Percentiles rank a stretch among this genome's conserved stretches.
phyloP scores from a whole-genome alignment of 2,329 filamentous ascomycete genomes.

The Sphaerostilbella broomeana region DNA sequence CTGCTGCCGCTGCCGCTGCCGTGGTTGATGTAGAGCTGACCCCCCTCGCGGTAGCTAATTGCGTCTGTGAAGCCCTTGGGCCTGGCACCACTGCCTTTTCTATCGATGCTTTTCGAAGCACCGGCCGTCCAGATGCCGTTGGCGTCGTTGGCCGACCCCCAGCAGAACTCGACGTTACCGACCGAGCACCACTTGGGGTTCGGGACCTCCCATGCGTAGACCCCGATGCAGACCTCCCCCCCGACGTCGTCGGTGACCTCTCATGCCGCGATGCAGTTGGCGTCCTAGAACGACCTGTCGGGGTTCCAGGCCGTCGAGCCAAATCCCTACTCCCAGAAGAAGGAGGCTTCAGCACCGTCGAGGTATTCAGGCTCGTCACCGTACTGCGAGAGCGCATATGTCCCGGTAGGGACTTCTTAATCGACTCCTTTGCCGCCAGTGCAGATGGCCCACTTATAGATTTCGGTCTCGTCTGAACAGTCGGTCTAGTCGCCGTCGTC shows the following conservation, averaged over 20 bases:
- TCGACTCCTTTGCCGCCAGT: constrained; percentile 1
- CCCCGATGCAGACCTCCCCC: too few species aligned
- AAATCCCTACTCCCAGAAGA: constrained; percentile 20
- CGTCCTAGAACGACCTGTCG: not conserved
- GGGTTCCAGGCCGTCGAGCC: constrained; percentile 5
- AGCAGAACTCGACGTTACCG: too few species aligned
- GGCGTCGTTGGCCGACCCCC: constrained; percentile 1
- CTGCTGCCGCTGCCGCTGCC: not conserved
- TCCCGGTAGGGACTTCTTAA: constrained; percentile 2
- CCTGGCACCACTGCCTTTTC: too few species aligned
- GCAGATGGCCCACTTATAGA: constrained; percentile 23
- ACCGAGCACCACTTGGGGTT: too few species aligned
- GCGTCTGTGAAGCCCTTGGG: too few species aligned
- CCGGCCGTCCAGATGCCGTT: constrained; percentile 3
- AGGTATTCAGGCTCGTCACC: constrained; percentile 21
- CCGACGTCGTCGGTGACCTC: constrained; percentile 1
- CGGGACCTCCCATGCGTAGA: too few species aligned
- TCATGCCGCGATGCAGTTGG: not conserved
- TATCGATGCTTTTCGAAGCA: too few species aligned
- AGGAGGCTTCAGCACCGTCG: constrained; percentile 26
- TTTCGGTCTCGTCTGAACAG: constrained; percentile 23
- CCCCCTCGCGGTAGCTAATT: not conserved
- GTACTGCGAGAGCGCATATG: constrained; percentile 30
- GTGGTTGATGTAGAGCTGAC: not conserved
- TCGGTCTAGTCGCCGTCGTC: constrained; percentile 26